These are phyloP conservation scores for Cladosporium sp. DNA, from an alignment of 2,329 filamentous ascomycete genomes.

Conservation along the genomic window DNA sequence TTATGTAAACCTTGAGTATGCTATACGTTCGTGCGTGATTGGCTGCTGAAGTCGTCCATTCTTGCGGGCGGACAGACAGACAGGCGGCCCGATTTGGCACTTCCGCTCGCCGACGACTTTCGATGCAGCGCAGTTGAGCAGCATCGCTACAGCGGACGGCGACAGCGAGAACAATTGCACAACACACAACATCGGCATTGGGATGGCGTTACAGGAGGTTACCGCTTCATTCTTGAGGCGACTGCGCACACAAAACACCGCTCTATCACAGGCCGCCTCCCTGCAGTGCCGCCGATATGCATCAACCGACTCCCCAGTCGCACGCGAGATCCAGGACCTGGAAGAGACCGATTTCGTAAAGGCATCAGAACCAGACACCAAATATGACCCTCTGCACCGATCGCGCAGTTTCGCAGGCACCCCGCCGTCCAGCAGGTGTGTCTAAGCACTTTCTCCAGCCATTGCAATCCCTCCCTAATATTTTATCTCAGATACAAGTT, in stretches of 20 bases:
- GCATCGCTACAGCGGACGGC: neutral
- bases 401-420: conserved; percentile 39
- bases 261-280: conserved; percentile 18
- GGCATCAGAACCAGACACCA: conserved; percentile 1
- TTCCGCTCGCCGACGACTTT: neutral
- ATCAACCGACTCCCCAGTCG: conserved; percentile 18
- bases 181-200: neutral
- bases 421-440: conserved; percentile 52
- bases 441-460: neutral
- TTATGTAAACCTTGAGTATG: too few species aligned
- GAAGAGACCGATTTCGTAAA: conserved; percentile 47
- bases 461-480: conserved; percentile 13
- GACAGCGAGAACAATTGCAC: neutral
- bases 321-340: conserved; percentile 34
- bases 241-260: conserved; percentile 18
- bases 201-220: conserved; percentile 31
- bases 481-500: conserved; percentile 68
- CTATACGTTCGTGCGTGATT: neutral
- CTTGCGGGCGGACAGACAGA: neutral
- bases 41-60: too few species aligned
- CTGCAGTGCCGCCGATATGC: conserved; percentile 29
- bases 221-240: conserved; percentile 27
- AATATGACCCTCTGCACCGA: conserved; percentile 31
- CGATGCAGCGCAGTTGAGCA: neutral
- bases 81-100: neutral